These are phyloP conservation scores for Collybia sordida DNA, from an alignment of 768 basidiomycete species.

Conservation along the genomic window DNA sequence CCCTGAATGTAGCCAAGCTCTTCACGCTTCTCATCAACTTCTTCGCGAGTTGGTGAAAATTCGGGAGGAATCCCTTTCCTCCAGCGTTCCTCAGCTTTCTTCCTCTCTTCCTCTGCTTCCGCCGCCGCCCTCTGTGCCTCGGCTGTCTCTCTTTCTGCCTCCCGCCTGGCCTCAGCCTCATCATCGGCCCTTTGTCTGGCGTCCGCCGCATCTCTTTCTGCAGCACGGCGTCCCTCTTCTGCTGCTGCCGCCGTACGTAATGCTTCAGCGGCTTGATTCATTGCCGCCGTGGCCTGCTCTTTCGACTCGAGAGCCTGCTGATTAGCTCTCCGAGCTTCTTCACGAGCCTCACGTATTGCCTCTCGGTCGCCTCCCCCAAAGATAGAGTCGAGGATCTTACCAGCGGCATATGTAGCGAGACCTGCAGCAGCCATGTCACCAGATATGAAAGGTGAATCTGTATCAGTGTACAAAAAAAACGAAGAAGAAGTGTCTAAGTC, in stretches of 20 bases:
- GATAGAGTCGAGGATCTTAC: too few relatives aligned
- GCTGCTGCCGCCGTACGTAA: neutral
- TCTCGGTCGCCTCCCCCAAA: too few relatives aligned
- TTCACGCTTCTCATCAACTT: neutral
- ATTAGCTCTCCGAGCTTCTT: neutral
- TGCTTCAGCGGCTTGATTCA: neutral
- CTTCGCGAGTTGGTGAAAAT: neutral
- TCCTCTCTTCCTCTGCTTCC: neutral
- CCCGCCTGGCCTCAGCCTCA: neutral
- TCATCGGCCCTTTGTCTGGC: conserved; percentile 2
- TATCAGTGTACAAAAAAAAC: too few relatives aligned
- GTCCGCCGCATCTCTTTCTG: neutral
- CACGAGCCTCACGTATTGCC: neutral
- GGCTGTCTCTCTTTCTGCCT: neutral
- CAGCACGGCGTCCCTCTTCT: neutral
- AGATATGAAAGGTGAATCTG: too few relatives aligned
- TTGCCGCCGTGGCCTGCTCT: neutral
- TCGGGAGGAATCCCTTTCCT: conserved; percentile 3
- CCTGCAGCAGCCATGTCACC: too few relatives aligned
- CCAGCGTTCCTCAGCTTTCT: neutral
- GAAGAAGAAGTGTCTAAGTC: too few relatives aligned
- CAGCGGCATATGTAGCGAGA: too few relatives aligned
- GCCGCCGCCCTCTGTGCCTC: neutral
- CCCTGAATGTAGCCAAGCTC: neutral
- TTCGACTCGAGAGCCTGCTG: neutral